Base-by-base conservation (phyloP, 257 asterid species). In the Misopates orontium region DNA sequence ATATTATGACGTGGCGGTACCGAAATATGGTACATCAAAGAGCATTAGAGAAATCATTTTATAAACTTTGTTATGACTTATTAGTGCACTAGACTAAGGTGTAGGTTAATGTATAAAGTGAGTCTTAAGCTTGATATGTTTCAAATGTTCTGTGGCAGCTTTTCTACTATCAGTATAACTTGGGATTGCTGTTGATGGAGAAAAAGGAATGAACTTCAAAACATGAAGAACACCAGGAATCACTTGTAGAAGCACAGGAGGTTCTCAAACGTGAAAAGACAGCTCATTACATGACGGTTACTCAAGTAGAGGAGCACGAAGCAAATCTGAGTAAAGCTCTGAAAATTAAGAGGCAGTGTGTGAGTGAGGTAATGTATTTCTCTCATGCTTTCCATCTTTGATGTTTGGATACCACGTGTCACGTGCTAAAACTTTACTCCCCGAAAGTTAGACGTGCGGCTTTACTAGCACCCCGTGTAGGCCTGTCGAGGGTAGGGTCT, bases 101-200 rank as follows among this genome's bases (percentile, higher is more conserved):
- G 39, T 47, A 18, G 58, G 23, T 17, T 32, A 28, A 21, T 19
- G 1, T 36, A 14, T 3, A 21, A 64, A 13, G 36, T 64, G 59
- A 44, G 32, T 42, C 41, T 52, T 19, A 9, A 3, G 20, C 24
- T 57, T 13, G 53, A 40, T 53, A 41, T 42, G 14, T 40, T 16
- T 55, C 4, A 19, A 12, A 19, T 23, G 5, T 60, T 44, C 44
- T 60, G 23, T 50, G 31, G 73, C 90, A 92, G 98, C 90, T 92
- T 36, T 79, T 73, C 36, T 91, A 89, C 77, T 92, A 92, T 71
- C 97, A 92, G 72, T 86, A 89, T 73, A 83, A 71, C 67, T 89
- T 92, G 97, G 98, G 98, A 7, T 69, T 92, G 68, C 84, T 92
- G 60, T 82, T 92, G 48, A 87, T 92, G 59, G 97, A 89, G 89